Evolutionary conservation across 2,329 filamentous ascomycete species (phyloP).

Genomic region (Talaromyces sp.): DNA sequence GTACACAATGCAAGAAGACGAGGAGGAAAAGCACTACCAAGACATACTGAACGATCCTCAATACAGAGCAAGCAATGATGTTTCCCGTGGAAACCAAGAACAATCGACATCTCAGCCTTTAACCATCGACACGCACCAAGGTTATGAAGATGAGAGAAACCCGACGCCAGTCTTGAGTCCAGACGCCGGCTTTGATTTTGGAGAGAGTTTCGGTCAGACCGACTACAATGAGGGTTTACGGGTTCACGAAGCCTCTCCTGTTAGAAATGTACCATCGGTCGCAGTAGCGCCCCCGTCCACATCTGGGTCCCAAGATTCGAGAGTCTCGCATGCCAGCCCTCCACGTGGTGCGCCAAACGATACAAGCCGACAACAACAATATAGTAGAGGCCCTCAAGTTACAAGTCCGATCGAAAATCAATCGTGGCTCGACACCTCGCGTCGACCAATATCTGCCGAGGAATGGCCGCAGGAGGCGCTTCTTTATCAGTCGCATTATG

Average conservation of each 20-base stretch:
- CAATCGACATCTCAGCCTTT: slow-evolving; percentile 6
- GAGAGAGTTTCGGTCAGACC: slow-evolving; percentile 17
- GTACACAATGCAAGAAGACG: slow-evolving; percentile 18
- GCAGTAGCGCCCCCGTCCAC: slow-evolving; percentile 19
- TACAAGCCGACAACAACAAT: slow-evolving; percentile 30
- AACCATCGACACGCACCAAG: slow-evolving; percentile 11
- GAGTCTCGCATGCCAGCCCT: slow-evolving; percentile 17
- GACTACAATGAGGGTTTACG: slow-evolving; percentile 1
- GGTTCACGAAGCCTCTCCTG: not conserved
- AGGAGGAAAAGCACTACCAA: slow-evolving; percentile 19
- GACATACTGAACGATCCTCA: slow-evolving; percentile 14
- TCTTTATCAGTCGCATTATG: slow-evolving; percentile 32
- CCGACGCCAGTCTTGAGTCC: slow-evolving; percentile 16
- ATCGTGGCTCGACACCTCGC: slow-evolving; percentile 16
- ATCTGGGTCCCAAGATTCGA: slow-evolving; percentile 22
- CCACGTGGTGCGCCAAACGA: not conserved
- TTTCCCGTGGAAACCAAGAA: not conserved
- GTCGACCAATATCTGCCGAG: slow-evolving; percentile 17
- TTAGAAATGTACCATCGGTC: slow-evolving; percentile 16
- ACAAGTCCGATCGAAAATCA: slow-evolving; percentile 18
- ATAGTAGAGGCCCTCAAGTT: slow-evolving; percentile 21
- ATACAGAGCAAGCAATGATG: not conserved
- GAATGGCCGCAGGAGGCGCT: slow-evolving; percentile 43
- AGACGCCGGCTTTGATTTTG: slow-evolving; percentile 19
- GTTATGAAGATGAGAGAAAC: slow-evolving; percentile 12